Percentiles rank a stretch among this genome's conserved stretches.
These are phyloP conservation scores for Hanseniaspora occidentalis DNA, from an alignment of 805 yeast species.

Conservation along the genomic window DNA sequence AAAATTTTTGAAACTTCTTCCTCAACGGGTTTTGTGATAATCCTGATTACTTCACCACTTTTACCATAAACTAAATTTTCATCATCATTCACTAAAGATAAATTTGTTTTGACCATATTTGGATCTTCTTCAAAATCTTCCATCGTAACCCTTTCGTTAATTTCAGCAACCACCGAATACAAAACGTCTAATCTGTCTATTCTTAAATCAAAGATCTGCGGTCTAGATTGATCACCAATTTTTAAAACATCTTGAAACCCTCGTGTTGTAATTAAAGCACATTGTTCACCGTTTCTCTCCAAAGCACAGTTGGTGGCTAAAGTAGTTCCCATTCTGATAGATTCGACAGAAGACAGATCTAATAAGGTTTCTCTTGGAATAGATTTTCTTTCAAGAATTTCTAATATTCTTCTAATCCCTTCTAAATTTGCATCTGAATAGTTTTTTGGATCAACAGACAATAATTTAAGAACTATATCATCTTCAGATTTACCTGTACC, in stretches of 20 bases:
- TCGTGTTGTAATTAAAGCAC: constrained; percentile 75
- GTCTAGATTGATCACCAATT: constrained; percentile 89
- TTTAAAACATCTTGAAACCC: constrained; percentile 75
- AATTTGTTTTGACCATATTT: constrained; percentile 12
- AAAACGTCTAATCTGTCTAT: constrained; percentile 60
- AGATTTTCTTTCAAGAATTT: constrained; percentile 35
- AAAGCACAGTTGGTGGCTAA: constrained; percentile 92
- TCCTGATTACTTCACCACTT: constrained; percentile 55
- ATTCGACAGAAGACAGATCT: constrained; percentile 49
- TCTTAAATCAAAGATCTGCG: constrained; percentile 73
- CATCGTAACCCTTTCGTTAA: constrained; percentile 82
- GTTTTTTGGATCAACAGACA: constrained; percentile 82
- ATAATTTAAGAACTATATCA: constrained; percentile 60
- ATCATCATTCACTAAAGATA: constrained; percentile 13
- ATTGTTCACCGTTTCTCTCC: constrained; percentile 84
- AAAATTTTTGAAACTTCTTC: constrained; percentile 31
- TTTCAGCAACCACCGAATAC: constrained; percentile 65
- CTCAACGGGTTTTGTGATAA: constrained; percentile 39
- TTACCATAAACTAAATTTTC: constrained; percentile 37
- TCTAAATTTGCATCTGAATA: constrained; percentile 87
- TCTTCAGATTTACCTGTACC: constrained; percentile 35
- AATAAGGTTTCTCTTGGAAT: constrained; percentile 52
- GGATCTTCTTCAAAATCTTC: constrained; percentile 76
- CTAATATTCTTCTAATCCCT: constrained; percentile 73
- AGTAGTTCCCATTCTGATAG: constrained; percentile 84